These are phyloP conservation scores for Geosmithia flava DNA, from an alignment of 2,329 filamentous ascomycete genomes.

Conservation along the genomic window DNA sequence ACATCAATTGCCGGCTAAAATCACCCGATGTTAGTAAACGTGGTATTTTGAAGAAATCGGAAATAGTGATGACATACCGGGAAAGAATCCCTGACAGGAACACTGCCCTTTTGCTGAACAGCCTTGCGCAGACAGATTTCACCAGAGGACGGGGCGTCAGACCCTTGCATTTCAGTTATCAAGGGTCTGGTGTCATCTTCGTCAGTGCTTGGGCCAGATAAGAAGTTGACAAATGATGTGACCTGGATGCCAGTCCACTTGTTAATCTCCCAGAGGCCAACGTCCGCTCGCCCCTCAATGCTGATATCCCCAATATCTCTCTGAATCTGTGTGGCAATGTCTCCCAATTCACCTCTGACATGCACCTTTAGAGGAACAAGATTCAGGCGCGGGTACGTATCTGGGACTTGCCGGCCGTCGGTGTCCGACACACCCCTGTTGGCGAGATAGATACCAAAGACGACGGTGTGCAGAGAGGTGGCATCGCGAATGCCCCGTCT, in stretches of 20 bases:
- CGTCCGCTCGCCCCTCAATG: conserved; percentile 34
- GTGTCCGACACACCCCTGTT: conserved; percentile 46
- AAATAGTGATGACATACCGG: conserved; percentile 11
- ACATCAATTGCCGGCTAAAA: conserved; percentile 26
- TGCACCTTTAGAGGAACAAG: conserved; percentile 58
- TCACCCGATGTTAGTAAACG: background rate
- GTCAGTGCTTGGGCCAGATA: conserved; percentile 34
- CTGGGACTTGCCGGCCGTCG: background rate
- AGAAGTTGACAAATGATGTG: conserved; percentile 71
- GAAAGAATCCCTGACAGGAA: conserved; percentile 11
- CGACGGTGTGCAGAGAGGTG: conserved; percentile 16
- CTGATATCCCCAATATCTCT: conserved; percentile 51
- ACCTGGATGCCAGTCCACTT: conserved; percentile 63
- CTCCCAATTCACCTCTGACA: conserved; percentile 20
- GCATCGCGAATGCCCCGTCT: conserved; percentile 1
- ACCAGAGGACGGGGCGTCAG: background rate
- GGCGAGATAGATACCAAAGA: conserved; percentile 74
- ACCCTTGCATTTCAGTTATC: background rate
- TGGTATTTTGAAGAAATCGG: background rate
- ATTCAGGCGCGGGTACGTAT: conserved; percentile 2
- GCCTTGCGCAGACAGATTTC: background rate
- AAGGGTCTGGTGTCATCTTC: conserved; percentile 1
- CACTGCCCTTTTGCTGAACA: background rate
- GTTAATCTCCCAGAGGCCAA: conserved; percentile 57
- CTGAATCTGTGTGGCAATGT: conserved; percentile 51